Evolutionary conservation across 148 eudicot genomes (phyloP), one percentile per base, ranked within the genome.

Genomic region (Suaeda aralocaspica): DNA sequence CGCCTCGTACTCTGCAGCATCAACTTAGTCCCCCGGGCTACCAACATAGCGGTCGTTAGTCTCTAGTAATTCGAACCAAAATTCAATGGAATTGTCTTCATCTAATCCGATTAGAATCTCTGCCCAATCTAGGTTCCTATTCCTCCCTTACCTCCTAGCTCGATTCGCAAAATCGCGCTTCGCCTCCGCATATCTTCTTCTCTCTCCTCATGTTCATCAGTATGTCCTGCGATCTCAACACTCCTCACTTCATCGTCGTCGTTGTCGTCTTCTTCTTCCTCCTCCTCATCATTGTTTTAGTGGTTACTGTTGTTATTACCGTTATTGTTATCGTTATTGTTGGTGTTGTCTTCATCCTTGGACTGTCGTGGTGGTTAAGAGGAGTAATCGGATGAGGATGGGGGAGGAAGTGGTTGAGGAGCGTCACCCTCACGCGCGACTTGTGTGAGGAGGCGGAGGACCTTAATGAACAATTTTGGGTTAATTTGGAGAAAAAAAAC

Each of bases 1-100:
- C 3, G 92, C 91, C 60, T 91, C 97, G 64, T 90, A 93, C 42
- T 88, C 96, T 0, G 96, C 91, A 1, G 92, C 97, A 51, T 93
- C 88, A 18, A 91, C 85, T 21, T 93, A 93, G 64, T 91, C 96
- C 15, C 87, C 92, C 0, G 96, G 98, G 65, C 88, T 82, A 0
- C 92, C 98, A 1, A 85, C 72, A 28, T 82, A 91, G 0, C 81
- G 79, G 69, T 91, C 87, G 0, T 60, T 62, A 31, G 12, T 69
- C 18, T 78, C 90, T 2, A 84, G 83, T 58, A 67, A 66, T 39
- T 88, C 90, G 5, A 88, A 74, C 4, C 90, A 82, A 15, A 92
- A 78, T 56, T 89, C 88, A 33, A 88, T 80, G 4, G 98, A 85
- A 29, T 88, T 85, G 75, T 88, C 96, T 42, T 92, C 98, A 6